Percentiles rank a stretch among this genome's conserved stretches.
phyloP scores from a whole-genome alignment of 2,329 filamentous ascomycete species.

The Fusarium sp. region DNA sequence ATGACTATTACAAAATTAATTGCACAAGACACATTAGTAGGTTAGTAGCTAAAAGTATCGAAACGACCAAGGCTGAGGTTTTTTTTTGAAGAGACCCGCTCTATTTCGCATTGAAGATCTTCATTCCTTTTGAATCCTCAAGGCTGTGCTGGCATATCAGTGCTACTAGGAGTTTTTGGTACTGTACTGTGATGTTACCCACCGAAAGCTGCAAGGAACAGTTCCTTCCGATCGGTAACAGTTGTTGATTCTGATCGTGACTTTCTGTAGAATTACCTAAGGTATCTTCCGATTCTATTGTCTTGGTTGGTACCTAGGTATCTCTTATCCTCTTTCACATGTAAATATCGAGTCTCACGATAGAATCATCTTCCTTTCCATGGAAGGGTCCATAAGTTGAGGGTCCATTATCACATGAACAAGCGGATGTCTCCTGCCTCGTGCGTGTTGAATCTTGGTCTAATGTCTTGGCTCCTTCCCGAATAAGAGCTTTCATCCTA shows the following conservation, averaged over 20 bases:
- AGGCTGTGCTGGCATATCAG: background rate
- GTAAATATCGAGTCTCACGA: background rate
- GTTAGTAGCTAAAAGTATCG: background rate
- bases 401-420: conserved; percentile 39
- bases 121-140: background rate
- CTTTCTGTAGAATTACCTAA: background rate
- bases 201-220: background rate
- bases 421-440: conserved; percentile 2
- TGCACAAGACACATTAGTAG: background rate
- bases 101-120: background rate
- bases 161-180: background rate
- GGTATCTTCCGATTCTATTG: background rate
- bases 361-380: background rate
- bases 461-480: conserved; percentile 33
- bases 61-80: background rate
- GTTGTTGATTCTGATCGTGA: background rate
- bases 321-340: background rate
- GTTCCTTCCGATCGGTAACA: background rate
- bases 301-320: background rate
- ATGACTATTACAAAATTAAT: background rate
- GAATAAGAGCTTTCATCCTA: conserved; percentile 8
- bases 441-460: background rate
- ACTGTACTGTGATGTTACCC: background rate
- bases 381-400: conserved; percentile 10
- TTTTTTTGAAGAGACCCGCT: background rate